A percentile compares a stretch with the other conserved stretches of the same genome.
Conservation (phyloP, 768 basidiomycete species). For the Rhizopogon rudus region DNA sequence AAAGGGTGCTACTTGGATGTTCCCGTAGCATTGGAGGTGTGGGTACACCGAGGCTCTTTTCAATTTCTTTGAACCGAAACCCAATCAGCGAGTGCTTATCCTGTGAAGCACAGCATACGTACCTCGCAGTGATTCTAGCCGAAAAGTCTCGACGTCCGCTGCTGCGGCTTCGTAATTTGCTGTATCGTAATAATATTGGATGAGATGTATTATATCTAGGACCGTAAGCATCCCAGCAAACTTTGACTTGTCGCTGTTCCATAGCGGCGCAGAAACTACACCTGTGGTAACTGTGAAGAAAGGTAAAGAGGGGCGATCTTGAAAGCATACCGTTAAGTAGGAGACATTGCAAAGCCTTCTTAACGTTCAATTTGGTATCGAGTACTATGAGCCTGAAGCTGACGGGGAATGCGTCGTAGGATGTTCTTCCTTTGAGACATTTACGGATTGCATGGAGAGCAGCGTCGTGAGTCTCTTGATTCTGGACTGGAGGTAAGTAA, state of each 20-base stretch:
- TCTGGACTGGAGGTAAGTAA: conserved; percentile 47
- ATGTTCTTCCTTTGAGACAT: conserved; percentile 78
- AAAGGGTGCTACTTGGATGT: conserved; percentile 83
- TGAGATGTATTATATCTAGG: conserved; percentile 98
- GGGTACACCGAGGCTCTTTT: conserved; percentile 86
- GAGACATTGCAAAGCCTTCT: conserved; percentile 88
- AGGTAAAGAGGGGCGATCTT: neutral
- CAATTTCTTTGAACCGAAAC: conserved; percentile 64
- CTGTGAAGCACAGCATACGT: conserved; percentile 15
- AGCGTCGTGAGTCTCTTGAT: conserved; percentile 60
- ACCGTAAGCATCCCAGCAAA: conserved; percentile 99
- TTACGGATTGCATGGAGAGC: conserved; percentile 66
- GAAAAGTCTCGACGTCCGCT: conserved; percentile 88
- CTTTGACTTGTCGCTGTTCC: conserved; percentile 90
- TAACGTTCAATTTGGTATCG: conserved; percentile 93
- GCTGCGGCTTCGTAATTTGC: conserved; percentile 77
- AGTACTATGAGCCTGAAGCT: conserved; percentile 95
- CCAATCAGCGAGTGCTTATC: conserved; percentile 8
- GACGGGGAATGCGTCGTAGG: conserved; percentile 97
- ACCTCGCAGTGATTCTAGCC: conserved; percentile 88
- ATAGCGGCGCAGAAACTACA: conserved; percentile 95
- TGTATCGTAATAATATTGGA: conserved; percentile 95
- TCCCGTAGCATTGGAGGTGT: conserved; percentile 88
- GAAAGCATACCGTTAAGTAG: conserved; percentile 62
- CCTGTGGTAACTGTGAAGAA: conserved; percentile 40